Base-by-base conservation (phyloP, 176 grass and related monocot species). In the Ampelocalamus luodianensis region DNA sequence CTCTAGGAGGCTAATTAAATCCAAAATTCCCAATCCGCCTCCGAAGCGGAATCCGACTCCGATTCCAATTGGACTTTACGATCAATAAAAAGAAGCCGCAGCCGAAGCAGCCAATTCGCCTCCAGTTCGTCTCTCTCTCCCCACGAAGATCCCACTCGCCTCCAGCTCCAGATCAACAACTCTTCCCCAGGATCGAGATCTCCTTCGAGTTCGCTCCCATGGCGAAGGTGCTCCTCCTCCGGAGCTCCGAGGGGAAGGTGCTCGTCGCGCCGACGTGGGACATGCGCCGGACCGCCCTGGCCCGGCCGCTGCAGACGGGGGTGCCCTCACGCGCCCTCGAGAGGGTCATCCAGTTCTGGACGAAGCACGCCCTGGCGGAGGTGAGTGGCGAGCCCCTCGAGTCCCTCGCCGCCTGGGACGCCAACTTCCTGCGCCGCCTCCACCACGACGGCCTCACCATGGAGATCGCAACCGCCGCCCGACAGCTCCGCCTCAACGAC, bases 201-300 rank as follows among this genome's bases (percentile, higher is more conserved):
- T 1, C 5, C 55, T 10, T n/a, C 55, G 3, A 59, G 6, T 6
- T 10, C 22, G 8, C 2, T n/a, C 20, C 54, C 7, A 23, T 59
- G 40, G 40, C 40, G 22, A 71, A 71, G 68, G 22, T 45, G 39
- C 40, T 71, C 68, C 68, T n/a, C 17, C 68, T 71, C 68, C 68
- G 39, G 5, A 71, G 68, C 68, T 12, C 68, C 10, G 68, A 45
- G 10, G 68, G 68, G 39, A 71, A 71, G 40, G 68, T 71, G 68
- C 11, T 45, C 68, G 22, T 71, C 40, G 40, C 40, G 11, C 68
- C 40, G 11, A 6, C 68, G 22, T 71, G 68, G 68, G 40, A 71
- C 68, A 14, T 15, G 40, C 68, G 68, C 68, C 67, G 39, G 39
- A 18, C 39, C 67, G 67, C 67, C 38, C 67, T 23, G 12, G 17